Conservation (phyloP, 225 moss, liverwort and hornwort species). For the Lunularia cruciata region DNA sequence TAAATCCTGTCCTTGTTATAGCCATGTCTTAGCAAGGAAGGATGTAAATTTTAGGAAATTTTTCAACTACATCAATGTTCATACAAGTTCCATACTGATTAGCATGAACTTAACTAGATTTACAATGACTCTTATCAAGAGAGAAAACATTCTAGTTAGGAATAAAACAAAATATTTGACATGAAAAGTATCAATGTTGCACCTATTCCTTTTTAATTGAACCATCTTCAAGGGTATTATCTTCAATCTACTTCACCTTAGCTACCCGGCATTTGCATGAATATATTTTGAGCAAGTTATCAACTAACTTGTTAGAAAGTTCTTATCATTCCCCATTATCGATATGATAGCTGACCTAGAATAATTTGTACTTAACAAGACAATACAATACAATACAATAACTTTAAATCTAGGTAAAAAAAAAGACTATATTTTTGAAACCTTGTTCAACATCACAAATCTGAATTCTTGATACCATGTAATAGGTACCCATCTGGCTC, state of each 20-base stretch:
- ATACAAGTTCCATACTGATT: not conserved
- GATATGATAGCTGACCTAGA: too few species aligned
- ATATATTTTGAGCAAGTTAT: not conserved
- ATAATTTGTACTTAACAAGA: not conserved
- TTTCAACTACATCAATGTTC: slow-evolving; percentile 19
- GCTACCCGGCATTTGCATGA: slow-evolving; percentile 73
- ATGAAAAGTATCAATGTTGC: not conserved
- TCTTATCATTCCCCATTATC: not conserved
- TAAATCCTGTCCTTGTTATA: slow-evolving; percentile 22
- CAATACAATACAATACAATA: too few species aligned
- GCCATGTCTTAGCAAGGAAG: slow-evolving; percentile 31
- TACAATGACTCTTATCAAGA: too few species aligned
- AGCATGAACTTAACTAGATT: too few species aligned
- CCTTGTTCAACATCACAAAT: too few species aligned
- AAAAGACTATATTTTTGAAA: not conserved
- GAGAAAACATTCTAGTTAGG: not conserved
- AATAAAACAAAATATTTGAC: not conserved
- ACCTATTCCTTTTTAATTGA: slow-evolving; percentile 71
- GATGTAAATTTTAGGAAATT: slow-evolving; percentile 33
- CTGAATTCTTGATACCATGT: not conserved
- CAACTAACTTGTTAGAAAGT: not conserved
- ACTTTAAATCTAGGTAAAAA: not conserved
- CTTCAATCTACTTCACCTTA: slow-evolving; percentile 80
- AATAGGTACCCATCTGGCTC: slow-evolving; percentile 81
- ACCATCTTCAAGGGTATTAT: slow-evolving; percentile 52